phyloP scores from a whole-genome alignment of 768 basidiomycete genomes.

The Epithele typhae region DNA sequence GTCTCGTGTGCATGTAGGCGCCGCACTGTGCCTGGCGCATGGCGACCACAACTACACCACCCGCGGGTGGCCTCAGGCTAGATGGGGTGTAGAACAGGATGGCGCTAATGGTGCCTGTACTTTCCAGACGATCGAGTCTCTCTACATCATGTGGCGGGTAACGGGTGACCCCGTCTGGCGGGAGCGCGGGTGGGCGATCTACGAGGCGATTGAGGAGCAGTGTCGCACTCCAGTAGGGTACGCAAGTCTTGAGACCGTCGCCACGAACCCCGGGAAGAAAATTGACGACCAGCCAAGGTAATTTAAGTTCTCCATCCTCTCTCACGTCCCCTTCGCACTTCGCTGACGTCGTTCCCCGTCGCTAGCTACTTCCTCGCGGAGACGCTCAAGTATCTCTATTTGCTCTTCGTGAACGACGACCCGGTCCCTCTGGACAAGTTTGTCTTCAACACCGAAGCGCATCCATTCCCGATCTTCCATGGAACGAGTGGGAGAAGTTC shows the following conservation, averaged over 20 bases:
- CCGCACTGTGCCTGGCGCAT: too few relatives aligned
- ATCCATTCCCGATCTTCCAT: constrained; percentile 72
- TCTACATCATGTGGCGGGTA: constrained; percentile 67
- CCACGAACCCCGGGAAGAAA: constrained; percentile 33
- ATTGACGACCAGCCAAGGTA: constrained; percentile 74
- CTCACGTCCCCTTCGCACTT: too few relatives aligned
- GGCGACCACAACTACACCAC: too few relatives aligned
- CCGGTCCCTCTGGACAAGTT: constrained; percentile 42
- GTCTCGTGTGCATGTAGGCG: too few relatives aligned
- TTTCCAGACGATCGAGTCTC: constrained; percentile 62
- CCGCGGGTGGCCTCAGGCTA: too few relatives aligned
- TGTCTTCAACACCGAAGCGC: constrained; percentile 59
- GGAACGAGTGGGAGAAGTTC: constrained; percentile 50
- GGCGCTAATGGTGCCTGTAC: too few relatives aligned
- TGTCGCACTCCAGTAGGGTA: constrained; percentile 61
- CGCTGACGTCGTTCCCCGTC: too few relatives aligned
- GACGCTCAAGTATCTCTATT: constrained; percentile 67
- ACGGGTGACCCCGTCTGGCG: constrained; percentile 70
- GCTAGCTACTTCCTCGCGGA: constrained; percentile 51
- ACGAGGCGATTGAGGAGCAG: constrained; percentile 58
- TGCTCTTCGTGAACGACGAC: constrained; percentile 65
- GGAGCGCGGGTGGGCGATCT: constrained; percentile 66
- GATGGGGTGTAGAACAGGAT: too few relatives aligned
- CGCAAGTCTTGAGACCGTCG: constrained; percentile 50
- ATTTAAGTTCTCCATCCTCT: too few relatives aligned